Evolutionary conservation across 805 yeast genomes (phyloP).

Genomic region (Hanseniaspora jakobsenii): DNA sequence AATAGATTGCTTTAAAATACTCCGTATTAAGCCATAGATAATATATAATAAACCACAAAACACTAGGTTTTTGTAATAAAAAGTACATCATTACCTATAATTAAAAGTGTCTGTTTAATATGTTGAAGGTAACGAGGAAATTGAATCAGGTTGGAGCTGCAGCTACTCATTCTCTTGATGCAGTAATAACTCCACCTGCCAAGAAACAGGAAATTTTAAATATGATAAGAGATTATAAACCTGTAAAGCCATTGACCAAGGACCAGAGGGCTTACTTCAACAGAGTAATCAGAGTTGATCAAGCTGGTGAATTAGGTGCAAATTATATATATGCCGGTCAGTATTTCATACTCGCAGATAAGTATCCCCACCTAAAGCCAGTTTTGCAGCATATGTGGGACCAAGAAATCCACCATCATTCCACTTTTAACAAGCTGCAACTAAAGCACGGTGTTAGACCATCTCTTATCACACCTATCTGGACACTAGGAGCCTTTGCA

Average conservation of each 20-base stretch:
- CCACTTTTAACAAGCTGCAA: conserved; percentile 71
- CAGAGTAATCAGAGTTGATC: conserved; percentile 78
- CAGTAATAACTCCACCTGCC: not conserved
- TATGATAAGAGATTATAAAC: conserved; percentile 8
- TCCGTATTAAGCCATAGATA: no score
- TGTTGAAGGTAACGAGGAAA: conserved; percentile 1
- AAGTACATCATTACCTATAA: not conserved
- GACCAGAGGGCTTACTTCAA: conserved; percentile 65
- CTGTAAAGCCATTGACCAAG: conserved; percentile 24
- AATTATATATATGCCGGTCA: conserved; percentile 89
- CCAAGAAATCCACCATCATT: conserved; percentile 84
- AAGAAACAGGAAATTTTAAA: conserved; percentile 8
- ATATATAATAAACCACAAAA: no score
- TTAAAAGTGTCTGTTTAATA: not conserved
- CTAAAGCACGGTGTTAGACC: conserved; percentile 74
- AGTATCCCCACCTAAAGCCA: conserved; percentile 65
- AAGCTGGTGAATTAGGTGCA: conserved; percentile 97
- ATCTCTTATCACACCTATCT: conserved; percentile 76
- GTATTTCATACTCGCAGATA: conserved; percentile 56
- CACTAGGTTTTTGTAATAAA: not conserved
- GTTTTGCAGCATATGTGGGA: conserved; percentile 94
- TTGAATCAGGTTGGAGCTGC: not conserved
- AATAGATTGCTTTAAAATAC: no score
- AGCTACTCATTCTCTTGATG: conserved; percentile 1
- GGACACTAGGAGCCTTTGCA: conserved; percentile 83